Percentiles rank a stretch among this genome's conserved stretches.
Evolutionary conservation across 306 rosid species (phyloP).

Genomic region (Hippophae gyantsensis): DNA sequence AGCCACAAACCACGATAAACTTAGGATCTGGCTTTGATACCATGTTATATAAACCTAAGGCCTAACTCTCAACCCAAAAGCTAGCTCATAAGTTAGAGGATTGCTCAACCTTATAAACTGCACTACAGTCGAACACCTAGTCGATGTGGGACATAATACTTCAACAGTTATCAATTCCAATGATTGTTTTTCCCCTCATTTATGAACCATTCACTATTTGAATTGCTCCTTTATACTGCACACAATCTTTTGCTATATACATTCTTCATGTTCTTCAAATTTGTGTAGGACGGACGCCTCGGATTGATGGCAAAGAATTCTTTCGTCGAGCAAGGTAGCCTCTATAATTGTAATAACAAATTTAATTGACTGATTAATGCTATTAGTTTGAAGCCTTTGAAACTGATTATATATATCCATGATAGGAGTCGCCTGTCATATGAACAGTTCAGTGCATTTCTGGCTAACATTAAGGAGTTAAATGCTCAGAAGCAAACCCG

Average conservation of each 20-base stretch:
- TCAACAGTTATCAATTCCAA: too few species aligned
- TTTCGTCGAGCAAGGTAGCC: slow-evolving; percentile 88
- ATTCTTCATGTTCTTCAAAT: slow-evolving; percentile 9
- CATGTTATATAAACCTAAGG: too few species aligned
- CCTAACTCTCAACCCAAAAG: too few species aligned
- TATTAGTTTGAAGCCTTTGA: slow-evolving; percentile 13
- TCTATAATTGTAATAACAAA: slow-evolving; percentile 9
- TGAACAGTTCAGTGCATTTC: slow-evolving; percentile 98
- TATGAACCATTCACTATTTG: neutral
- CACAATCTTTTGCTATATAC: neutral
- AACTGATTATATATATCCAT: slow-evolving; percentile 14
- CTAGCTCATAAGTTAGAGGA: too few species aligned
- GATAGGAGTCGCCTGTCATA: slow-evolving; percentile 92
- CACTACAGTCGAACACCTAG: too few species aligned
- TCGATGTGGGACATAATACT: too few species aligned
- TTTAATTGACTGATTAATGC: slow-evolving; percentile 10
- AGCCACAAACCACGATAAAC: too few species aligned
- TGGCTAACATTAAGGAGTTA: slow-evolving; percentile 87
- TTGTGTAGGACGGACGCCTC: slow-evolving; percentile 69
- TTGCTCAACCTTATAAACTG: too few species aligned
- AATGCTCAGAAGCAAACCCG: slow-evolving; percentile 96
- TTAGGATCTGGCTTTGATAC: too few species aligned
- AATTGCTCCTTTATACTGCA: neutral
- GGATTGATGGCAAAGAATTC: slow-evolving; percentile 96
- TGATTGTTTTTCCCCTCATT: too few species aligned